phyloP scores from a whole-genome alignment of 73 alveolate species.

The Paraurostyla sp. region DNA sequence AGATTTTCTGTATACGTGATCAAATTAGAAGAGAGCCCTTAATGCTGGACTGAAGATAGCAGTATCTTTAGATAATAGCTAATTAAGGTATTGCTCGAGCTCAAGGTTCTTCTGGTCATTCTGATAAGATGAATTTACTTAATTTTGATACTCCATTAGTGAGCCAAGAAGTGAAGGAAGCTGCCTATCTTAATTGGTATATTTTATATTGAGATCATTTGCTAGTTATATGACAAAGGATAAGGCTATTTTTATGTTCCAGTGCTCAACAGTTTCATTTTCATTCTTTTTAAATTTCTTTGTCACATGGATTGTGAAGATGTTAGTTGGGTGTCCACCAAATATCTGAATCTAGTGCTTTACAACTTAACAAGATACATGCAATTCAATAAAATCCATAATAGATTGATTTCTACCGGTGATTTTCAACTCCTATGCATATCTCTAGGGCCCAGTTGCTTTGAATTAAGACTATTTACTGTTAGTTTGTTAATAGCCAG shows the following conservation, averaged over 20 bases:
- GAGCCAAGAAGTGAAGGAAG: background rate
- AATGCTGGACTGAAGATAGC: constrained; percentile 29
- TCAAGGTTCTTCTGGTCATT: background rate
- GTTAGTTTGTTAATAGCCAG: background rate
- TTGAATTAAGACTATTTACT: background rate
- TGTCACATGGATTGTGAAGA: constrained; percentile 27
- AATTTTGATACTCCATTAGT: constrained; percentile 27
- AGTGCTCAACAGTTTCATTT: background rate
- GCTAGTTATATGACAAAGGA: constrained; percentile 5
- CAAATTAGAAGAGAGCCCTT: constrained; percentile 43
- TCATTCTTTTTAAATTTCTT: background rate
- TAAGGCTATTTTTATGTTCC: constrained; percentile 27
- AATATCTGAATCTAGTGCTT: constrained; percentile 41
- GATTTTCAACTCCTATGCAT: background rate
- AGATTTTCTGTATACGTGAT: background rate
- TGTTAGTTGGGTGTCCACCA: constrained; percentile 40
- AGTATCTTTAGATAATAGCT: constrained; percentile 3
- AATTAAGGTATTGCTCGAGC: constrained; percentile 31
- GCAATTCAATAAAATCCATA: constrained; percentile 24
- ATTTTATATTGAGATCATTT: constrained; percentile 45
- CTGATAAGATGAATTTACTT: background rate
- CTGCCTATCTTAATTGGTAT: background rate
- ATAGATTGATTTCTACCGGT: background rate
- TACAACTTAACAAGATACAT: constrained; percentile 19
- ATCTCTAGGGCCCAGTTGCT: constrained; percentile 1